Conservation (phyloP, 495 filamentous ascomycete genomes). For the Daldinia bambusicola region DNA sequence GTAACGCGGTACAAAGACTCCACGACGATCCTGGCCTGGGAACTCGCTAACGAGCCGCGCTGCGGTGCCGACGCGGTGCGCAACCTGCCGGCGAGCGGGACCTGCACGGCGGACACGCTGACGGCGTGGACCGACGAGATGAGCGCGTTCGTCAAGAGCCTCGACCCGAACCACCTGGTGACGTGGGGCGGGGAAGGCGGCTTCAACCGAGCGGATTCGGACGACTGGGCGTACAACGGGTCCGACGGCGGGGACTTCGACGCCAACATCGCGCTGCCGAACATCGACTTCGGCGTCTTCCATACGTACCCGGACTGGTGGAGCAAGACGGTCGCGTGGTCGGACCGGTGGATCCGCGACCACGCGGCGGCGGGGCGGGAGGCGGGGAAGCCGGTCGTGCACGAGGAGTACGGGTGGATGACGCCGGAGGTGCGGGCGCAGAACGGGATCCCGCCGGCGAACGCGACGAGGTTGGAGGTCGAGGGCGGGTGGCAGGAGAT, state of each 20-base stretch:
- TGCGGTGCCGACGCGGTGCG: conserved; percentile 62
- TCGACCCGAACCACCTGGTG: conserved; percentile 75
- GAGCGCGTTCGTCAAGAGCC: conserved; percentile 69
- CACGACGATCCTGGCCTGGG: conserved; percentile 74
- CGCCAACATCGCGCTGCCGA: conserved; percentile 59
- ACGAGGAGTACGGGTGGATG: conserved; percentile 64
- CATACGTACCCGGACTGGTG: conserved; percentile 68
- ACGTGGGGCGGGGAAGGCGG: conserved; percentile 70
- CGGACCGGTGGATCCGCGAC: conserved; percentile 63
- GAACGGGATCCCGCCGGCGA: conserved; percentile 32
- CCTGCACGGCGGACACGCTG: conserved; percentile 66
- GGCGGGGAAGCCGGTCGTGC: conserved; percentile 69
- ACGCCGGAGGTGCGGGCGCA: conserved; percentile 31
- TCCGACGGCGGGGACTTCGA: conserved; percentile 69
- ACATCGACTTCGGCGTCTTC: conserved; percentile 71
- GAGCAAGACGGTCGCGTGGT: conserved; percentile 55
- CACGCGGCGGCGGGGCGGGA: conserved; percentile 65
- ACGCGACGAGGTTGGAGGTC: conserved; percentile 52
- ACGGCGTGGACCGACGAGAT: conserved; percentile 70
- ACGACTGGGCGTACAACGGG: conserved; percentile 54
- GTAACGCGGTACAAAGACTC: conserved; percentile 67
- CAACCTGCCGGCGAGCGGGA: conserved; percentile 44
- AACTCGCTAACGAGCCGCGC: conserved; percentile 75
- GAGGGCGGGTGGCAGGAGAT: conserved; percentile 66
- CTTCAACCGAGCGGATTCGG: conserved; percentile 12